phyloP scores from a whole-genome alignment of 768 basidiomycete species.

The Collybia sp. region DNA sequence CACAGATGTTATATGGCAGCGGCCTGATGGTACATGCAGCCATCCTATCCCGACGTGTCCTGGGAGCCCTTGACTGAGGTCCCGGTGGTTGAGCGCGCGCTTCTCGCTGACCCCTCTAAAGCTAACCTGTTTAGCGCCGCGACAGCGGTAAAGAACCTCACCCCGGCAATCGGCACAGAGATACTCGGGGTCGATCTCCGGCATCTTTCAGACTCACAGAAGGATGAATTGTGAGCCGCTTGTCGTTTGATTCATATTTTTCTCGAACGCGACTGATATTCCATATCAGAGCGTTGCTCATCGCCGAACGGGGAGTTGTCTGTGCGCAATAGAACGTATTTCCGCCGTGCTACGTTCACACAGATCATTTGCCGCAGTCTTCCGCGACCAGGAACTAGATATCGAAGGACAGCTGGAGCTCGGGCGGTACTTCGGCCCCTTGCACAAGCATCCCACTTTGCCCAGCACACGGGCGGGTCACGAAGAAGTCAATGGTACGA shows the following conservation, averaged over 20 bases:
- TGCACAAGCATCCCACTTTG: constrained; percentile 83
- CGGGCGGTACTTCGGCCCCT: constrained; percentile 64
- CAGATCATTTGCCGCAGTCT: constrained; percentile 37
- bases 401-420: constrained; percentile 68
- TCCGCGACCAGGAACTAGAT: constrained; percentile 68
- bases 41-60: constrained; percentile 53
- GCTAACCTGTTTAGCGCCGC: constrained; percentile 62
- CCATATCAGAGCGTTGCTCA: constrained; percentile 57
- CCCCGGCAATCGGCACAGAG: constrained; percentile 74
- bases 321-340: constrained; percentile 40
- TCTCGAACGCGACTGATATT: constrained; percentile 8
- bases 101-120: constrained; percentile 68
- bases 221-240: constrained; percentile 67
- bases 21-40: constrained; percentile 31
- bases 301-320: constrained; percentile 74
- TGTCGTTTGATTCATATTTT: not conserved
- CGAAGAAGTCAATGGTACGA: constrained; percentile 69
- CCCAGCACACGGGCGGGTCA: constrained; percentile 70
- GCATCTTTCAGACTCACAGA: constrained; percentile 60
- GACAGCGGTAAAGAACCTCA: constrained; percentile 61
- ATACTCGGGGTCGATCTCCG: constrained; percentile 68
- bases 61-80: constrained; percentile 62
- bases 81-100: constrained; percentile 60
- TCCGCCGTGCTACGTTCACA: not conserved
- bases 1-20: too few relatives aligned